phyloP scores from a whole-genome alignment of 768 basidiomycete genomes.

The Russula ochroleuca region DNA sequence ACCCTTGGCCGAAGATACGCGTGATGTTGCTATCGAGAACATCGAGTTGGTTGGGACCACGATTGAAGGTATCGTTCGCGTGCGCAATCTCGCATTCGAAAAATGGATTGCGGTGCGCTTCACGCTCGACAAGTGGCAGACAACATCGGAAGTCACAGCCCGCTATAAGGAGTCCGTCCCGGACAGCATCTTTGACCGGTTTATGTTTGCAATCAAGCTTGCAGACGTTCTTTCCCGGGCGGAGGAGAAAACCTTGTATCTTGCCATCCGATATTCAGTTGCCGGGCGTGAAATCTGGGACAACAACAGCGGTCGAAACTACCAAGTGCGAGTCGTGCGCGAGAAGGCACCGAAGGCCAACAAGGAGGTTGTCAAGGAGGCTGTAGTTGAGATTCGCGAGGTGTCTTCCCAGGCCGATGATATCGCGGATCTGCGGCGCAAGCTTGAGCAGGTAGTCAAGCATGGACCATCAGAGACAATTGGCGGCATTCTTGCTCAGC shows the following conservation, averaged over 20 bases:
- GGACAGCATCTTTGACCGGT: constrained; percentile 55
- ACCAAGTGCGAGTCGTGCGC: constrained; percentile 63
- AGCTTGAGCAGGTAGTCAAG: constrained; percentile 61
- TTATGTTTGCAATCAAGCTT: constrained; percentile 70
- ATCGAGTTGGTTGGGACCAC: constrained; percentile 48
- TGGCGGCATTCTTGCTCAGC: constrained; percentile 31
- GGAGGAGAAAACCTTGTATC: constrained; percentile 76
- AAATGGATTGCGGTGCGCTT: constrained; percentile 88
- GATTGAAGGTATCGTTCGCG: constrained; percentile 70
- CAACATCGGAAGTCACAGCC: constrained; percentile 87
- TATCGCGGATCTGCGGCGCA: constrained; percentile 58
- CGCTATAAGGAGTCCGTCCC: constrained; percentile 51
- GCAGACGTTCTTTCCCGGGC: constrained; percentile 71
- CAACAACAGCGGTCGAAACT: constrained; percentile 78
- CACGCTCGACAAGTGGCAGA: constrained; percentile 94
- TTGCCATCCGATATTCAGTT: constrained; percentile 71
- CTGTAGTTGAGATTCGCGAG: constrained; percentile 1
- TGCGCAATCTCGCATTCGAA: constrained; percentile 81
- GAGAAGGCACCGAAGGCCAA: constrained; percentile 34
- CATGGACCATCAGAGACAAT: constrained; percentile 34
- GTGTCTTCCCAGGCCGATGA: constrained; percentile 34
- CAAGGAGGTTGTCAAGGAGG: not conserved
- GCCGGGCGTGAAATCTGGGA: constrained; percentile 87
- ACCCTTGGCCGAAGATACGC: constrained; percentile 33
- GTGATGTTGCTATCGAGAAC: constrained; percentile 52